These are phyloP conservation scores for Kuraishia piskuri DNA, from an alignment of 805 yeast genomes.

Conservation along the genomic window DNA sequence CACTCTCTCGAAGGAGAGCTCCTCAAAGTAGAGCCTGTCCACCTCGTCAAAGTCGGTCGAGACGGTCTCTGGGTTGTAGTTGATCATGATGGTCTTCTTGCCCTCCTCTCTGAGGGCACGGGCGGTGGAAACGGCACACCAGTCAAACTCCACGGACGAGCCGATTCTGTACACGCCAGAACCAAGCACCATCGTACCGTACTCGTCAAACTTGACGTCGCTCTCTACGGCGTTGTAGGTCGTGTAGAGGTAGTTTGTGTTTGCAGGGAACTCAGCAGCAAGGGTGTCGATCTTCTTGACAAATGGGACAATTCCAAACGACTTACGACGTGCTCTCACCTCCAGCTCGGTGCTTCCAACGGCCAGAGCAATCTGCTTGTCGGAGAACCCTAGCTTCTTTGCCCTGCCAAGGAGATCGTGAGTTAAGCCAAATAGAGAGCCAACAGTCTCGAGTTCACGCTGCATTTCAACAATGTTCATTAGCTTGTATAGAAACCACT, in stretches of 20 bases:
- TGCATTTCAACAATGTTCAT: slow-evolving; percentile 90
- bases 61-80: slow-evolving; percentile 97
- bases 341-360: slow-evolving; percentile 69
- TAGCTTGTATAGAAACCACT: slow-evolving; percentile 91
- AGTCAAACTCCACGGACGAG: slow-evolving; percentile 95
- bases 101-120: slow-evolving; percentile 86
- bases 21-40: slow-evolving; percentile 94
- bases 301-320: slow-evolving; percentile 76
- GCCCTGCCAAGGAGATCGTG: slow-evolving; percentile 68
- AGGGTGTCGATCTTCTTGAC: slow-evolving; percentile 95
- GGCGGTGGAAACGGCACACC: slow-evolving; percentile 98
- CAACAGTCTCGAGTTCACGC: slow-evolving; percentile 62
- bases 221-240: slow-evolving; percentile 87
- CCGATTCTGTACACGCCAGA: slow-evolving; percentile 99
- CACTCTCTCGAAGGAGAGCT: slow-evolving; percentile 89
- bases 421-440: slow-evolving; percentile 50
- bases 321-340: slow-evolving; percentile 76
- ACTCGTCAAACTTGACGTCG: slow-evolving; percentile 79
- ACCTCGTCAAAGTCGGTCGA: slow-evolving; percentile 98
- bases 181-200: slow-evolving; percentile 91
- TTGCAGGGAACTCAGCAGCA: slow-evolving; percentile 98
- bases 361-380: slow-evolving; percentile 80
- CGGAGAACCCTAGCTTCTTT: slow-evolving; percentile 92
- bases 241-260: slow-evolving; percentile 90
- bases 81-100: slow-evolving; percentile 88